Percentiles rank a stretch among this genome's conserved stretches.
Conservation (phyloP, 768 basidiomycete genomes). For the Lactifluus rugatus region DNA sequence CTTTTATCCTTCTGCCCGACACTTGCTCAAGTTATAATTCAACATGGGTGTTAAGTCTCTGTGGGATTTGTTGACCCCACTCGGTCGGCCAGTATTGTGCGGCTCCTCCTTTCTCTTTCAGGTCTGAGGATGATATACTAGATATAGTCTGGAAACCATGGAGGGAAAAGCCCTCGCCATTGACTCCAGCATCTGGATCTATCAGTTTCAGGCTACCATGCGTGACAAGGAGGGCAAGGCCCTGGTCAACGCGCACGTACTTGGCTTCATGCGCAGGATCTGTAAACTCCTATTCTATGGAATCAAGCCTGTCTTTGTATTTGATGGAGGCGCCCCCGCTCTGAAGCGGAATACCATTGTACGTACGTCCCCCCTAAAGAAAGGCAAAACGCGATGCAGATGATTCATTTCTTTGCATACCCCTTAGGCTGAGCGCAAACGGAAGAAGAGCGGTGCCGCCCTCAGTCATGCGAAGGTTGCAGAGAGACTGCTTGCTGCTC, state of each 20-base stretch:
- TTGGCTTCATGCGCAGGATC: conserved; percentile 85
- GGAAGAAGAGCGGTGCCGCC: conserved; percentile 86
- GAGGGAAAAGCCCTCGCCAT: conserved; percentile 96
- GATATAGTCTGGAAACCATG: conserved; percentile 67
- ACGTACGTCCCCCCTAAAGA: conserved; percentile 23
- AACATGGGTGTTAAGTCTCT: conserved; percentile 94
- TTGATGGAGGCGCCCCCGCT: conserved; percentile 91
- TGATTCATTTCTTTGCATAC: not conserved
- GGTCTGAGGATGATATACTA: not conserved
- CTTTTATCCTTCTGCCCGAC: not conserved
- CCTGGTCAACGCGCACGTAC: conserved; percentile 85
- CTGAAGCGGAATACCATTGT: conserved; percentile 88
- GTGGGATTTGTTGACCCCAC: conserved; percentile 88
- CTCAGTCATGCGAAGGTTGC: conserved; percentile 79
- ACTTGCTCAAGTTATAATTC: not conserved
- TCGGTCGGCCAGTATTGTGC: conserved; percentile 88
- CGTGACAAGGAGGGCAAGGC: conserved; percentile 91
- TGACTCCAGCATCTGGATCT: conserved; percentile 99
- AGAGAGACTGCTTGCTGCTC: conserved; percentile 86
- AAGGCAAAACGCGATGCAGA: not conserved
- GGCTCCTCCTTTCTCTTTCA: not conserved
- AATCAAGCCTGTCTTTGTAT: conserved; percentile 97
- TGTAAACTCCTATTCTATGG: conserved; percentile 94
- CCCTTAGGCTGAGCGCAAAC: conserved; percentile 70
- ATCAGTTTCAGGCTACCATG: conserved; percentile 99